Percentiles rank a stretch among this genome's conserved stretches.
These are phyloP conservation scores for Penicillium griseofulvum DNA, from an alignment of 2,329 filamentous ascomycete species.

Conservation along the genomic window DNA sequence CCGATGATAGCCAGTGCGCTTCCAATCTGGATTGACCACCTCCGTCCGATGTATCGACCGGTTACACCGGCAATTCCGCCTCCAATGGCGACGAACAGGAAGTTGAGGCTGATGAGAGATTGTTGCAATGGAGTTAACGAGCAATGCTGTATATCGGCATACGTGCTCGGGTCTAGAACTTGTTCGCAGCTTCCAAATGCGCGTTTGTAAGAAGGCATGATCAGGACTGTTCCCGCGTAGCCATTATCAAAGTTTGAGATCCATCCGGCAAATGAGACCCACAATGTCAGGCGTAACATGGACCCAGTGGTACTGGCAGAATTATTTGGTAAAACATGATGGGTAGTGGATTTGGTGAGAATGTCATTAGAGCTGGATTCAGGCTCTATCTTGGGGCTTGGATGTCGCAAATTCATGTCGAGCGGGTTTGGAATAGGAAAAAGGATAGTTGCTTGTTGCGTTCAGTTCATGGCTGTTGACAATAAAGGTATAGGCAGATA, in stretches of 20 bases:
- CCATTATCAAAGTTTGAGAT: constrained; percentile 27
- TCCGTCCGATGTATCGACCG: constrained; percentile 21
- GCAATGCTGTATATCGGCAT: constrained; percentile 14
- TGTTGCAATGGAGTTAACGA: constrained; percentile 27
- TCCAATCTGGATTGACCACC: constrained; percentile 24
- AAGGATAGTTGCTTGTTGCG: too few relatives aligned
- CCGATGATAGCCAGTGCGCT: constrained; percentile 24
- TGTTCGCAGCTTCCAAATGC: constrained; percentile 24
- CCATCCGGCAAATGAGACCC: constrained; percentile 24
- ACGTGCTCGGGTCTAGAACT: constrained; percentile 12
- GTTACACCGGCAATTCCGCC: constrained; percentile 20
- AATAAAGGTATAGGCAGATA: not conserved
- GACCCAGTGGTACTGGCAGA: constrained; percentile 12
- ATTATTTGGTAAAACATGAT: not conserved
- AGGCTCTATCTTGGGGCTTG: not conserved
- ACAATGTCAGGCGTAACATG: constrained; percentile 23
- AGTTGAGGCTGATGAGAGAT: constrained; percentile 27
- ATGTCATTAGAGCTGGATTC: not conserved
- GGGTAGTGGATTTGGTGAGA: not conserved
- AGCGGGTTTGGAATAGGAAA: not conserved
- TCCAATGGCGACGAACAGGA: constrained; percentile 28
- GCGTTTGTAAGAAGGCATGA: constrained; percentile 26
- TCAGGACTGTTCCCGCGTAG: constrained; percentile 23
- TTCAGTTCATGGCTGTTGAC: not conserved
- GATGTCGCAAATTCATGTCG: not conserved